Conservation (phyloP, 371 early-diverging fungal species). For the Syncephalis fuscata region DNA sequence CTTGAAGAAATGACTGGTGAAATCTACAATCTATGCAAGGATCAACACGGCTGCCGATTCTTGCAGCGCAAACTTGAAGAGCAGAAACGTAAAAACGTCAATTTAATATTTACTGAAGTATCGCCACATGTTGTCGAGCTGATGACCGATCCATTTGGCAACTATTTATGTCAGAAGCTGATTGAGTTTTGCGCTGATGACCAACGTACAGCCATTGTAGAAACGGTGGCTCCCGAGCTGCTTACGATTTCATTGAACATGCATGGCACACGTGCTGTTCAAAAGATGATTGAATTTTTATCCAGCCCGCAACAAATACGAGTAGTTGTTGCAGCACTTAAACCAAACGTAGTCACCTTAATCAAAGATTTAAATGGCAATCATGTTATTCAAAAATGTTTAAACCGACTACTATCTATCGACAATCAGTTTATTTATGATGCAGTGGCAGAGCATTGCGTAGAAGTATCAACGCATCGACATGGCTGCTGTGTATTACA, state of each 20-base stretch:
- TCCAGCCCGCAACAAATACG: slow-evolving; percentile 47
- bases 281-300: slow-evolving; percentile 81
- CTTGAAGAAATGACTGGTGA: slow-evolving; percentile 11
- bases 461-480: slow-evolving; percentile 82
- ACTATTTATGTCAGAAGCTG: slow-evolving; percentile 81
- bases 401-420: slow-evolving; percentile 48
- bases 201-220: slow-evolving; percentile 54
- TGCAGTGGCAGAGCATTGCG: slow-evolving; percentile 69
- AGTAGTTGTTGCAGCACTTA: slow-evolving; percentile 48
- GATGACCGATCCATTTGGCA: slow-evolving; percentile 69
- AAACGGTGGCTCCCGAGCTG: slow-evolving; percentile 51
- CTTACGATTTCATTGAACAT: slow-evolving; percentile 74
- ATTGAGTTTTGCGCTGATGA: slow-evolving; percentile 59
- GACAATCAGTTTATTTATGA: slow-evolving; percentile 77
- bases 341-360: slow-evolving; percentile 59
- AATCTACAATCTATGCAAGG: slow-evolving; percentile 63
- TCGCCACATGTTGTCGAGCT: slow-evolving; percentile 53
- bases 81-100: slow-evolving; percentile 30
- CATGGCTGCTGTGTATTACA: slow-evolving; percentile 98
- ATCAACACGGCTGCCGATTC: slow-evolving; percentile 82
- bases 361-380: slow-evolving; percentile 96
- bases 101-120: slow-evolving; percentile 55
- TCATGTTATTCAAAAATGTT: slow-evolving; percentile 96
- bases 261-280: slow-evolving; percentile 95
- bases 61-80: slow-evolving; percentile 77